phyloP scores from a whole-genome alignment of 1,284 basidiomycete species.

The Irpex rosettiformis region DNA sequence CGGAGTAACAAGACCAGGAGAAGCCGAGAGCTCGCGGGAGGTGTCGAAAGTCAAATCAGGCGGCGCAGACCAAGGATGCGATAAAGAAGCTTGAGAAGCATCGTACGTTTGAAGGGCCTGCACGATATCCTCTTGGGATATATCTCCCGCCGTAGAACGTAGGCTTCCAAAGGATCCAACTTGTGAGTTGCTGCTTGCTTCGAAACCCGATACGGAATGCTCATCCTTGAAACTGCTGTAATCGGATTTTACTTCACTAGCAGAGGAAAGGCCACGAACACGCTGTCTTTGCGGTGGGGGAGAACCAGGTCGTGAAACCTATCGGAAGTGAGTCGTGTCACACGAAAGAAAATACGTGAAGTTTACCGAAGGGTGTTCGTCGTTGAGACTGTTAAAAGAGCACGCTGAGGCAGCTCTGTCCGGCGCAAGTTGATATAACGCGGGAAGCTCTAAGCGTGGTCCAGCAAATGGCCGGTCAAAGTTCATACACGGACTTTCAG shows the following conservation, averaged over 20 bases:
- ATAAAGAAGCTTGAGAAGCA: background rate
- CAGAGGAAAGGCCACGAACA: background rate
- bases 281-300: background rate
- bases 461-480: constrained; percentile 12
- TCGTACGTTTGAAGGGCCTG: background rate
- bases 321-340: background rate
- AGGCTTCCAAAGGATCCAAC: background rate
- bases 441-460: constrained; percentile 1
- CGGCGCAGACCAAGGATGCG: background rate
- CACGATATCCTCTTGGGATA: background rate
- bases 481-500: constrained; percentile 6
- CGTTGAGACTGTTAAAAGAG: constrained; percentile 8
- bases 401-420: constrained; percentile 1
- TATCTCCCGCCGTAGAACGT: background rate
- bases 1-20: constrained; percentile 5
- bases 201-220: background rate
- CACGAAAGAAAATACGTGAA: background rate
- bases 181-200: background rate
- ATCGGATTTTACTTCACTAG: background rate
- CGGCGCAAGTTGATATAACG: constrained; percentile 9
- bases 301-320: background rate
- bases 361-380: background rate
- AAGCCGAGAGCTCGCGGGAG: background rate
- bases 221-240: background rate
- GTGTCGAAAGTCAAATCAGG: constrained; percentile 9